Base-by-base conservation (phyloP, 495 filamentous ascomycete species). In the Parathielavia appendiculata region DNA sequence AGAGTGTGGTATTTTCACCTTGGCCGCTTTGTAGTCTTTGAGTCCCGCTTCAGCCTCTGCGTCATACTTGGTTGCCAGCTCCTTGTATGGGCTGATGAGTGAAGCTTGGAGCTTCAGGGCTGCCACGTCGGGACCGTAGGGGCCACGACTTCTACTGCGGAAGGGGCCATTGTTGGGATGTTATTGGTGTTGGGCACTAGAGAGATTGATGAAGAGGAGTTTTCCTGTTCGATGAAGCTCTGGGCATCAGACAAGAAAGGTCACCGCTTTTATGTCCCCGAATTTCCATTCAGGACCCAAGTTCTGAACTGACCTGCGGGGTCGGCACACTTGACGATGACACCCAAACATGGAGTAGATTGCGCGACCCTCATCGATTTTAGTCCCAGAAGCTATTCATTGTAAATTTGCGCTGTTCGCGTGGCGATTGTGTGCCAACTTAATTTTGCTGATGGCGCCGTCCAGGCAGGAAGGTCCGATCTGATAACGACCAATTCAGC, bases 41-140 rank as follows among this genome's bases (percentile, higher is more conserved):
- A 75, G 22, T 26, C 61, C 73, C 48, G 72, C 69, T 51, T 81
- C 79, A 34, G 65, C 69, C 4, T 80, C 71, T 16, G 76, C 72
- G 54, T 80, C 75, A 57, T 80, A 82, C 59, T 79, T 76, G 47
- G 75, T 75, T 32, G 79, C 64, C 46, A 84, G 74, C 64, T 87
- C 83, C 73, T 87, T 87, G 72, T 87, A 87, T 46, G 74, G 71
- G n/a, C 78, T 78, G 5, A 70, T 72, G 19, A 76, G 73, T 22
- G 67, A 65, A 35, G 74, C 66, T 6, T 71, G 66, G 17, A 76
- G 69, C 61, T 69, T 75, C 57, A 58, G 30, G 26, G 47, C 16
- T n/a, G 52, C 11, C 26, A 63, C 72, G 58, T 56, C 72, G 61
- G 59, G 46, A 58, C 58, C 56, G 56, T 39, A 54, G 62, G 63